phyloP scores from a whole-genome alignment of 225 moss, liverwort and hornwort species.

The Neckera pumila region DNA sequence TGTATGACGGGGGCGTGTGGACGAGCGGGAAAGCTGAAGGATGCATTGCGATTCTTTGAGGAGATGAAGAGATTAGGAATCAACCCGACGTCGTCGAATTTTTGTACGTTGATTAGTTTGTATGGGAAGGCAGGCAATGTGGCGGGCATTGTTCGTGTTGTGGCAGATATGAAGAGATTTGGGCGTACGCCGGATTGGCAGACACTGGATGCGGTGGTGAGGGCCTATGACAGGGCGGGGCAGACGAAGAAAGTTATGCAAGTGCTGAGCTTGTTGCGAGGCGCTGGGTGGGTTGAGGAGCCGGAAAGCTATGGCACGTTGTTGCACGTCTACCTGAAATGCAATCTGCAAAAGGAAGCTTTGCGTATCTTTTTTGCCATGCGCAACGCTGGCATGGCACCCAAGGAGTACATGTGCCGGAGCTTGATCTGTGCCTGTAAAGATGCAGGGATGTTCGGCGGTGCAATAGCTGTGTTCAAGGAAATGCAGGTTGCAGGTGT shows the following conservation, averaged over 20 bases:
- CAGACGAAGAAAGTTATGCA: slow-evolving; percentile 63
- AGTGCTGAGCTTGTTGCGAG: slow-evolving; percentile 32
- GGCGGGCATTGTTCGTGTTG: slow-evolving; percentile 53
- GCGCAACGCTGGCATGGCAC: slow-evolving; percentile 45
- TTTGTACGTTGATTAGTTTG: slow-evolving; percentile 65
- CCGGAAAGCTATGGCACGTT: slow-evolving; percentile 53
- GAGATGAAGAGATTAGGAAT: slow-evolving; percentile 55
- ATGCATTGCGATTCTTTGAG: slow-evolving; percentile 52
- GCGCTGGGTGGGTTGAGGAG: slow-evolving; percentile 71
- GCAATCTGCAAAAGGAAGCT: slow-evolving; percentile 60
- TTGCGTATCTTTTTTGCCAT: slow-evolving; percentile 50
- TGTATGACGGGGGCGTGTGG: slow-evolving; percentile 93
- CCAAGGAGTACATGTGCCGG: slow-evolving; percentile 77
- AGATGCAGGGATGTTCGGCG: slow-evolving; percentile 61
- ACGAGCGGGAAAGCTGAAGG: slow-evolving; percentile 74
- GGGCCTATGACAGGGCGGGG: slow-evolving; percentile 73
- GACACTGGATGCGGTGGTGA: slow-evolving; percentile 69
- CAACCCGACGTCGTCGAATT: slow-evolving; percentile 51
- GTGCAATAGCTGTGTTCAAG: slow-evolving; percentile 50
- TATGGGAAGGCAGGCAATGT: slow-evolving; percentile 78
- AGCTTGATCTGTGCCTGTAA: slow-evolving; percentile 72
- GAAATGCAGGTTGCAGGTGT: slow-evolving; percentile 72
- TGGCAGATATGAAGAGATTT: slow-evolving; percentile 68
- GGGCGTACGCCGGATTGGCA: slow-evolving; percentile 65
- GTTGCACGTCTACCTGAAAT: slow-evolving; percentile 73